Percentiles rank a stretch among this genome's conserved stretches.
Conservation (phyloP, 805 yeast species). For the Nakazawaea molendinolei region DNA sequence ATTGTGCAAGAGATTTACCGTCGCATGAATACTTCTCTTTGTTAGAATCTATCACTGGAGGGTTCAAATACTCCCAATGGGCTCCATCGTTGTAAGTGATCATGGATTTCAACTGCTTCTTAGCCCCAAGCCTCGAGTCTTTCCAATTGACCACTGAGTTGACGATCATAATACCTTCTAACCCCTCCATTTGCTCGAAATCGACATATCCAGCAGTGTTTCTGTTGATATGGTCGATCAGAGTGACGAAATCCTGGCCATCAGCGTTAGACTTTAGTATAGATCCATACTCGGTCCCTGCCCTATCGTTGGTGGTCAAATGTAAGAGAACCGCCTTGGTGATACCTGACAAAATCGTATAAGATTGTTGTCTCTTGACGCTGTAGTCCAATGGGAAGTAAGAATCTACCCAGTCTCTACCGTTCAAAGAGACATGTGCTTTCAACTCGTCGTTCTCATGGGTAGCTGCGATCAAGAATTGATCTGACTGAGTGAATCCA, state of each 20-base stretch:
- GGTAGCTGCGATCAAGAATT: constrained; percentile 65
- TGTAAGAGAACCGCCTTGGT: constrained; percentile 71
- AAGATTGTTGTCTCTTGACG: constrained; percentile 56
- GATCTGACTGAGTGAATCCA: constrained; percentile 67
- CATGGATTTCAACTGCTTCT: constrained; percentile 56
- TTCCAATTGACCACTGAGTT: constrained; percentile 57
- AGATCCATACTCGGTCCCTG: constrained; percentile 62
- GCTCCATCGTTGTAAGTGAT: constrained; percentile 88
- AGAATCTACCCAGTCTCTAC: constrained; percentile 65
- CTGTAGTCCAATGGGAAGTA: constrained; percentile 61
- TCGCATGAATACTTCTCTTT: constrained; percentile 50
- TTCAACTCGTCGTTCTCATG: constrained; percentile 43
- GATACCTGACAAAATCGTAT: constrained; percentile 67
- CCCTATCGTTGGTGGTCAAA: constrained; percentile 54
- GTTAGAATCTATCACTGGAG: constrained; percentile 58
- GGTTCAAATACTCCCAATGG: constrained; percentile 63
- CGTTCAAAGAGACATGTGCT: constrained; percentile 72
- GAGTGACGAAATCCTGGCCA: constrained; percentile 74
- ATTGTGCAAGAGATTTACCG: constrained; percentile 41
- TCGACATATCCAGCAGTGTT: constrained; percentile 72
- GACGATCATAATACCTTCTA: constrained; percentile 80
- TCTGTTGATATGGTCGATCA: constrained; percentile 68
- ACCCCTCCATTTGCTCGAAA: constrained; percentile 70
- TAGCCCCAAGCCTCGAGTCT: constrained; percentile 35
- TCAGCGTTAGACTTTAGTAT: constrained; percentile 79